Evolutionary conservation across 2,329 filamentous ascomycete genomes (phyloP).

Genomic region (Bipolaris oryzae): DNA sequence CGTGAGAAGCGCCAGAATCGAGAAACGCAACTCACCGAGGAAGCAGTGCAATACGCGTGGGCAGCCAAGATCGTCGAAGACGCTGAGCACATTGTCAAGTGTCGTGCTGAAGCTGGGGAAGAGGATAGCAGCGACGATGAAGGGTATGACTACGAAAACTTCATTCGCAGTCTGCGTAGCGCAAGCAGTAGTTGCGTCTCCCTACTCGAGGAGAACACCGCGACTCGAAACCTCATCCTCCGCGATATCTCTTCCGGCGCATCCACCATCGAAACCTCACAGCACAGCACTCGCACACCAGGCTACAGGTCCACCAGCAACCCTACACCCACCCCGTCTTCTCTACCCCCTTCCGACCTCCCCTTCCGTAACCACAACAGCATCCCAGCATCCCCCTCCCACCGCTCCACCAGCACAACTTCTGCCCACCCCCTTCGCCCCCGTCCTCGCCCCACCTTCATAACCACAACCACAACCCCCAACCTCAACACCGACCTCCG

Average conservation of each 20-base stretch:
- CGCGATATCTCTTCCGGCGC: not conserved
- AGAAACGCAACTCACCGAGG: slow-evolving; percentile 1
- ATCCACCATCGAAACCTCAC: not conserved
- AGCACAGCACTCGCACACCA: not conserved
- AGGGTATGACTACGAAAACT: slow-evolving; percentile 13
- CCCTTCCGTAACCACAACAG: too few species aligned
- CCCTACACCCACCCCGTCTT: not conserved
- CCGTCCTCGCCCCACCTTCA: too few species aligned
- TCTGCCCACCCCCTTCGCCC: too few species aligned
- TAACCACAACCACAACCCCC: not conserved
- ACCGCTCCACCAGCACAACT: too few species aligned
- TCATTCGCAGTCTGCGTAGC: not conserved
- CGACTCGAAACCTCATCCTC: not conserved
- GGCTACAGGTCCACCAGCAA: slow-evolving; percentile 1
- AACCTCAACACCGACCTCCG: not conserved
- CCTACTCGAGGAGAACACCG: not conserved
- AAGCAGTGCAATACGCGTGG: slow-evolving; percentile 21
- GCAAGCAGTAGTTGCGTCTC: not conserved
- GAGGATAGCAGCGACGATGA: slow-evolving; percentile 10
- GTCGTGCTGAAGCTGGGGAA: not conserved
- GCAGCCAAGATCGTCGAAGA: slow-evolving; percentile 20
- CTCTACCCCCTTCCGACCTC: too few species aligned
- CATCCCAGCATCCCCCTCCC: too few species aligned
- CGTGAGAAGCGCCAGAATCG: slow-evolving; percentile 10
- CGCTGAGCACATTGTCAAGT: slow-evolving; percentile 2